Percentiles rank a stretch among this genome's conserved stretches.
phyloP scores from a whole-genome alignment of 108 stramenopile genomes.

The Skeletonema grethae region DNA sequence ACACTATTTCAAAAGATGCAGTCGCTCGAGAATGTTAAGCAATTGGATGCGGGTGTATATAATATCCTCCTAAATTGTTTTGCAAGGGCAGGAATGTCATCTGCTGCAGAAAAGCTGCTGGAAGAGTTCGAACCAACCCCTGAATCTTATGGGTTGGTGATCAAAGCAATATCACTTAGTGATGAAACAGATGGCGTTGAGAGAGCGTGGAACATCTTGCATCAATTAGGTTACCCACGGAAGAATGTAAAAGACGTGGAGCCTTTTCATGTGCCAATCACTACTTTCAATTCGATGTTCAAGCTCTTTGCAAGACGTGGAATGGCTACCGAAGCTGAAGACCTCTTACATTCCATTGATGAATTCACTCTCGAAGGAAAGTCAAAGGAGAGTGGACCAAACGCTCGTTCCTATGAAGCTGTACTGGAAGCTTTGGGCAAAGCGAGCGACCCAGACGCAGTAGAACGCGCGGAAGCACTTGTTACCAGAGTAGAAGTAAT shows the following conservation, averaged over 20 bases:
- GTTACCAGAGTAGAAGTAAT: constrained; percentile 39
- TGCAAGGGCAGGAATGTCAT: constrained; percentile 63
- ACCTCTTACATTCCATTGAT: constrained; percentile 29
- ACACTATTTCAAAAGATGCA: too few relatives aligned
- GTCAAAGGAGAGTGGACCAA: constrained; percentile 13
- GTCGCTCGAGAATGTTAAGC: too few relatives aligned
- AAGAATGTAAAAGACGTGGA: constrained; percentile 12
- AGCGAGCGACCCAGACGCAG: constrained; percentile 28
- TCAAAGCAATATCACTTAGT: constrained; percentile 35
- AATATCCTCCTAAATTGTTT: constrained; percentile 82
- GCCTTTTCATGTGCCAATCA: constrained; percentile 14
- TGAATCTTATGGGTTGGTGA: constrained; percentile 30
- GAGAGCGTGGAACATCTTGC: constrained; percentile 30
- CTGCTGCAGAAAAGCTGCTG: constrained; percentile 59
- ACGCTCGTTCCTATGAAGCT: constrained; percentile 39
- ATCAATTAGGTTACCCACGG: constrained; percentile 17
- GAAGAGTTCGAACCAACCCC: constrained; percentile 48
- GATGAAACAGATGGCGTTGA: constrained; percentile 21
- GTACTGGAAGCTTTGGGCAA: constrained; percentile 38
- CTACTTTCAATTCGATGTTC: constrained; percentile 41
- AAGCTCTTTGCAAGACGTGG: constrained; percentile 40
- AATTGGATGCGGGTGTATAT: constrained; percentile 62
- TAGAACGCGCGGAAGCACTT: constrained; percentile 28
- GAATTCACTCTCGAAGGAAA: constrained; percentile 25
- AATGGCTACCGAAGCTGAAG: constrained; percentile 33